A percentile compares a stretch with the other conserved stretches of the same genome.
These are phyloP conservation scores for Vigna hirtella DNA, from an alignment of 306 rosid genomes.

Conservation along the genomic window DNA sequence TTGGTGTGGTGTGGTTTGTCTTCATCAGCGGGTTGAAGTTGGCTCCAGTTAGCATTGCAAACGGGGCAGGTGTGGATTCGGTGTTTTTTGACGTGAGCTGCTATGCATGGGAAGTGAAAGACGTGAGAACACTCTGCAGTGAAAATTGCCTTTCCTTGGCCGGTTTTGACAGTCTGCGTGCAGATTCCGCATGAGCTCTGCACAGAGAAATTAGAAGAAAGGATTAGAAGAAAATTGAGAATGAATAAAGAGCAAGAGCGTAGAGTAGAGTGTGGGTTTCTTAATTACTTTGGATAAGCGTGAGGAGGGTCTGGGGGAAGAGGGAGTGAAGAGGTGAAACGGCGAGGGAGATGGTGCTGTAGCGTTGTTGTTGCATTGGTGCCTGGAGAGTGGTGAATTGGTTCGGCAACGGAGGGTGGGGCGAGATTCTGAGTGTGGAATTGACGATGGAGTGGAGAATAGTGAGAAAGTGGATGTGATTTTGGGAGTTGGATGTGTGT, in stretches of 20 bases:
- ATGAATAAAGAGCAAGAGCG: background rate
- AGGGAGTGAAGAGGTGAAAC: conserved; percentile 46
- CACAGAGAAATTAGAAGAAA: background rate
- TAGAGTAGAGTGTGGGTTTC: background rate
- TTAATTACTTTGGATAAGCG: conserved; percentile 68
- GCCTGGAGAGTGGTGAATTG: conserved; percentile 59
- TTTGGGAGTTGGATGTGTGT: conserved; percentile 48
- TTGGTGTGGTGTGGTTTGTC: conserved; percentile 38
- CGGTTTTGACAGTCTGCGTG: conserved; percentile 64
- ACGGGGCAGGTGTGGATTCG: conserved; percentile 69
- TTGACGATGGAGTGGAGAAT: conserved; percentile 74
- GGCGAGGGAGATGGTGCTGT: conserved; percentile 26
- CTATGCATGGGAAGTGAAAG: conserved; percentile 89
- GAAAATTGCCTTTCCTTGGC: conserved; percentile 91
- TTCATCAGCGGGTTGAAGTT: conserved; percentile 46
- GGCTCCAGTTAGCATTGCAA: conserved; percentile 74
- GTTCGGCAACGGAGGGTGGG: conserved; percentile 75
- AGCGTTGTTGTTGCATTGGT: conserved; percentile 51
- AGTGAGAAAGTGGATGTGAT: conserved; percentile 65
- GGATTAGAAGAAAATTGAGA: background rate
- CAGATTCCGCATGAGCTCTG: conserved; percentile 92
- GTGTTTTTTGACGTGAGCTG: conserved; percentile 64
- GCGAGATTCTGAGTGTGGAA: conserved; percentile 55
- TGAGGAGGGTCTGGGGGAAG: conserved; percentile 58
- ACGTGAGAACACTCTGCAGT: conserved; percentile 92